Percentiles rank a stretch among this genome's conserved stretches.
Conservation (phyloP, 345 rosid species). For the Bruguiera gymnorhiza region DNA sequence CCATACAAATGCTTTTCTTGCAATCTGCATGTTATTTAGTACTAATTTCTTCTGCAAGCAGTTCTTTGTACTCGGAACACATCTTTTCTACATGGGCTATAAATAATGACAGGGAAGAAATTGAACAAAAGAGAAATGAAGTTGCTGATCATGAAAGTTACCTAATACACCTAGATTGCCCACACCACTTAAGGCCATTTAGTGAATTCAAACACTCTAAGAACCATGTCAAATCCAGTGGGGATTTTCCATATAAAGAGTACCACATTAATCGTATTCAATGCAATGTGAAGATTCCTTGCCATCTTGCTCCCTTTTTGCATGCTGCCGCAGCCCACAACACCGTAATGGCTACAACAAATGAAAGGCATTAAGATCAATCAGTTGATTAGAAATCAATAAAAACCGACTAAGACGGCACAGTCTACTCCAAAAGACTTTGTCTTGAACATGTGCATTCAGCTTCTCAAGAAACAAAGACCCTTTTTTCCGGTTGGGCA, state of each 20-base stretch:
- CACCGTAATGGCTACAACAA: slow-evolving; percentile 58
- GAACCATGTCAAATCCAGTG: slow-evolving; percentile 74
- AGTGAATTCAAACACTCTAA: slow-evolving; percentile 80
- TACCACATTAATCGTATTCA: slow-evolving; percentile 61
- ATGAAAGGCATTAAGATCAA: slow-evolving; percentile 8
- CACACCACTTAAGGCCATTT: slow-evolving; percentile 59
- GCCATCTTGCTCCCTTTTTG: slow-evolving; percentile 86
- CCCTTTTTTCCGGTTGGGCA: background rate
- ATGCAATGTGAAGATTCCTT: slow-evolving; percentile 74
- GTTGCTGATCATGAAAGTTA: background rate
- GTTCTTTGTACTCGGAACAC: background rate
- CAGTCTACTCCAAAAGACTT: too few relatives aligned
- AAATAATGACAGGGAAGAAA: background rate
- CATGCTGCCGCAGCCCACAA: slow-evolving; percentile 84
- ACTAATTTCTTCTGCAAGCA: background rate
- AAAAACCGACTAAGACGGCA: too few relatives aligned
- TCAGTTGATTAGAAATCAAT: background rate
- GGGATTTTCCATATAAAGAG: slow-evolving; percentile 84
- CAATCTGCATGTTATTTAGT: too few relatives aligned
- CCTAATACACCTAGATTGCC: background rate
- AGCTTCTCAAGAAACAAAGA: background rate
- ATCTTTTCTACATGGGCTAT: background rate
- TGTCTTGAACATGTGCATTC: background rate
- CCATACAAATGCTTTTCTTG: too few relatives aligned
- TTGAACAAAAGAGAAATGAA: background rate